Base-by-base conservation (phyloP, 2,329 filamentous ascomycete species). In the Dothiorella sarmentorum region DNA sequence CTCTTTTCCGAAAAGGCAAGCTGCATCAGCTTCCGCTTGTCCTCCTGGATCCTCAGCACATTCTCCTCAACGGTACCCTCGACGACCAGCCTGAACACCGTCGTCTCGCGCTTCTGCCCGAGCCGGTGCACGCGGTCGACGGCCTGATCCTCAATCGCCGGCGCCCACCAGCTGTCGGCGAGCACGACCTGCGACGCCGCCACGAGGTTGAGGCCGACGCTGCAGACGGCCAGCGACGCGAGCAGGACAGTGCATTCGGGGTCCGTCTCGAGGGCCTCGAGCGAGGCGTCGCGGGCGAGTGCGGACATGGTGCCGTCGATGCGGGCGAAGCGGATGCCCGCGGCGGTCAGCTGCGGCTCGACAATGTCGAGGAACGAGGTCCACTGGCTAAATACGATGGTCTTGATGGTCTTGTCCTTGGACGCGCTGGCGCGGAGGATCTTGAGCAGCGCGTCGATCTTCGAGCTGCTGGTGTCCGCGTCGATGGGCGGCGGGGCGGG, bases 131-230 rank as follows among this genome's bases (percentile, higher is more conserved):
- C 91, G 4, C 91, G 87, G 69, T 96, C 91, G 2, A 96, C 82
- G 3, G 92, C 92, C 70, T 96, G 91, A 65, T 96, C 91, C 72
- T 96, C 91, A 58, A 96, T 94, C 0, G 91, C 91, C 0, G 91
- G 91, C 1, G 91, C 91, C 73, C 91, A 96, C 91, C 90, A 96
- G 60, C 84, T 89, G 71, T 96, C 91, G 0, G 85, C 84, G 18
- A 96, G 78, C 44, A 96, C 85, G 60, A 95, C 90, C 6, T 91
- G 91, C 66, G 94, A 91, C 0, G 91, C 91, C 0, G 90, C 86
- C 0, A 92, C 89, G 11, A 96, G 82, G 66, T 96, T 96, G 44
- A 96, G 79, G 0, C 91, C 91, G 1, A 96, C 91, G 55, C 87
- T 89, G 72, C 90, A 93, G 6, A 94, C 91, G 7, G 85, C 83